Base-by-base conservation (phyloP, 2,329 filamentous ascomycete species). In the Arthrinium phaeospermum region DNA sequence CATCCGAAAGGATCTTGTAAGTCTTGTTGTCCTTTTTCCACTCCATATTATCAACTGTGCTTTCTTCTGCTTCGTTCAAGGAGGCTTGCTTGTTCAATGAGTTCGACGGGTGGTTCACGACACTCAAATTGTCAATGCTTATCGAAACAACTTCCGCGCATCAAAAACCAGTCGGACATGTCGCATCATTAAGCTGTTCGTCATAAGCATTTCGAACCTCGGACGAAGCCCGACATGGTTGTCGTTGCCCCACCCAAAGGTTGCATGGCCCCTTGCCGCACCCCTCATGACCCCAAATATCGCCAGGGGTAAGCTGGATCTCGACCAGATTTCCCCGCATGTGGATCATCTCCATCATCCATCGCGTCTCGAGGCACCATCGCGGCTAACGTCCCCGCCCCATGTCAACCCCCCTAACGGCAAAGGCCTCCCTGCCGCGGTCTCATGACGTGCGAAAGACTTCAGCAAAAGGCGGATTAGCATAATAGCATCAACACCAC, bases 1-100 rank as follows among this genome's bases (percentile, higher is more conserved):
- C 89, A 49, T 86, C 86, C 74, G 86, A 80, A 75, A 91, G 85
- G 75, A 91, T 89, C 78, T 80, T 75, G 76, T 84, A 78, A 74
- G 84, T 84, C 75, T 81, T 82, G 77, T 85, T 86, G 74, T 77
- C 75, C 76, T 77, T 73, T 69, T 77, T 74, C 77, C 74, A 75
- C 71, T 74, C 73, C 73, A 74, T 74, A 13, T 70, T 70, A 44
- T 13, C 34, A n/a, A 12, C 6, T 24, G 19, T 41, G 3, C 37
- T 4, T 37, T n/a, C 1, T 37, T 12, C 7, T 6, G 10, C 19
- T 10, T n/a, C 7, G 30, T 61, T 3, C 30, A 37, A 37, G 10
- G 53, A 41, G 8, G 37, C 37, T 6, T 41, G 37, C 37, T 6
- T 22, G 53, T 3, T 37, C 16, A 22, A n/a, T 61, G 6, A 12